Base-by-base conservation (phyloP, 2,329 filamentous ascomycete genomes). In the Cladophialophora exuberans region DNA sequence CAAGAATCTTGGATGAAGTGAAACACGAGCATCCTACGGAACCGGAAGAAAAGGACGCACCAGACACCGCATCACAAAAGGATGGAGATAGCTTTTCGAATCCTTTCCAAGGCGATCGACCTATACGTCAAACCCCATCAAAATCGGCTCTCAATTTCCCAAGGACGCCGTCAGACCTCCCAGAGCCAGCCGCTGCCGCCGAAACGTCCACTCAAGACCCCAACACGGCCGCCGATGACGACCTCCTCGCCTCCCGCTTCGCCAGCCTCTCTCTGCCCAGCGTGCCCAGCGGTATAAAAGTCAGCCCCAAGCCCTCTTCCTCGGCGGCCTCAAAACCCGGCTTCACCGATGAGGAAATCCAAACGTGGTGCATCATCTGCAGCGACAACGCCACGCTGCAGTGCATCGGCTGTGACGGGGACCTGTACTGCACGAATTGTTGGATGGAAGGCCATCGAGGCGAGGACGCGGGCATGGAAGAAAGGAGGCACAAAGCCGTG, bases 401-500 rank as follows among this genome's bases (percentile, higher is more conserved):
- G 54, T 96, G 90, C 67, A 67, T 85, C 0, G 89, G 86, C 2
- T 96, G 90, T 64, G 83, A 84, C 48, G 76, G 75, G 1, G 81
- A 92, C 61, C 75, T 90, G 35, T 95, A 93, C 68, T 96, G 90
- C 69, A 76, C 79, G 18, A 76, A 81, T 13, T 95, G 90, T 74
- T 96, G 90, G 90, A 81, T 79, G 56, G 89, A 93, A 66, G 90
- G 90, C 70, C 90, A 95, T 65, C 74, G 83, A 28, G 86, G 88
- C 0, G 83, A 85, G 1, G 76, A 78, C 39, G 89, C 87, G 0
- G 84, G 83, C 1, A 85, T 82, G 43, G 89, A 92, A 55, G 88
- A 91, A 69, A 76, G 81, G 54, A 79, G 76, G 0, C 90, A 96
- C 66, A 79, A 78, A 61, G 87, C 86, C 60, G 82, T 87, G 45